Conservation (phyloP, 1,139 yeast species). For the Arxiozyma slooffiae region DNA sequence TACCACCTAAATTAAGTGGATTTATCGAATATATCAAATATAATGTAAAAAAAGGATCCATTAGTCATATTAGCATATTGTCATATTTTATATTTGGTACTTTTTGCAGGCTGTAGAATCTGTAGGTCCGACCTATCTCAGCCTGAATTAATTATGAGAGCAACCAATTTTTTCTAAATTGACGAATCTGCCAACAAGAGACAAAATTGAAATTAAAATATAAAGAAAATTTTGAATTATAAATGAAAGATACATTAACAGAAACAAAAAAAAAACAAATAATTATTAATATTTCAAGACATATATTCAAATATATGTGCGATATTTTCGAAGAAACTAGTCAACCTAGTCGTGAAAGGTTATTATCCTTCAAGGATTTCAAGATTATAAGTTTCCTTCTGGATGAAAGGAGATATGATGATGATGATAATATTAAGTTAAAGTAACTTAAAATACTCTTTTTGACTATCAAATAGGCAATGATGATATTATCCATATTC, state of each 20-base stretch:
- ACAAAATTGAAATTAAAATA: conserved; percentile 52
- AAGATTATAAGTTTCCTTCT: conserved; percentile 34
- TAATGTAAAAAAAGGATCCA: conserved; percentile 52
- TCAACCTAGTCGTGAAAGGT: conserved; percentile 46
- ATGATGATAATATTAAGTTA: conserved; percentile 5
- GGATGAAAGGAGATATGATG: conserved; percentile 27
- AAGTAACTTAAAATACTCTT: neutral
- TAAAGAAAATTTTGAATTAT: conserved; percentile 68
- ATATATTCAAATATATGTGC: conserved; percentile 55
- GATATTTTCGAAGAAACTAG: conserved; percentile 58
- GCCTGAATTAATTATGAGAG: conserved; percentile 43
- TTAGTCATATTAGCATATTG: conserved; percentile 69
- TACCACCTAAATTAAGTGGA: conserved; percentile 49
- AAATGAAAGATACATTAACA: conserved; percentile 56
- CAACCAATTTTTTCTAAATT: conserved; percentile 66
- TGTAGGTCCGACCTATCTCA: conserved; percentile 51
- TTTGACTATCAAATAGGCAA: neutral
- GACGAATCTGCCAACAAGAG: conserved; percentile 65
- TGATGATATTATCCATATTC: neutral
- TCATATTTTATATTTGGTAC: conserved; percentile 76
- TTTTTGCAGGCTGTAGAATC: conserved; percentile 78
- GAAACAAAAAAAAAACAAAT: conserved; percentile 66
- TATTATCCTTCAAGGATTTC: conserved; percentile 49
- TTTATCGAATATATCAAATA: conserved; percentile 52
- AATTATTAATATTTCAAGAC: conserved; percentile 58